Evolutionary conservation across 108 stramenopile species (phyloP).

Genomic region (Discostella stelligeroides): DNA sequence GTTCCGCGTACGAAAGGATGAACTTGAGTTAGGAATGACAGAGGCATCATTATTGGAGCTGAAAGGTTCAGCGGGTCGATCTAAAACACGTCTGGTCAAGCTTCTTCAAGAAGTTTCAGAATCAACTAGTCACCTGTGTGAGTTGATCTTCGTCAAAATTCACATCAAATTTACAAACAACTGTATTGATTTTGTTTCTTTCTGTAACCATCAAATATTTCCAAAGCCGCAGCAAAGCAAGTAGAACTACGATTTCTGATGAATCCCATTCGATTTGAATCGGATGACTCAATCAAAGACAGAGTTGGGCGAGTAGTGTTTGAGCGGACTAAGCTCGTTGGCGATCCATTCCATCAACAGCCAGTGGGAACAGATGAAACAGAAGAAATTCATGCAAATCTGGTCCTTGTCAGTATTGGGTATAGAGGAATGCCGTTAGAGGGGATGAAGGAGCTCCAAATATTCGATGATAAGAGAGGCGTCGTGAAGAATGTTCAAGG

Average conservation of each 20-base stretch:
- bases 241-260: slow-evolving; percentile 90
- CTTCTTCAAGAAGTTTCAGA: slow-evolving; percentile 62
- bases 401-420: slow-evolving; percentile 89
- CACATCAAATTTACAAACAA: too few relatives aligned
- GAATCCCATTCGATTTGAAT: slow-evolving; percentile 70
- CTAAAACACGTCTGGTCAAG: slow-evolving; percentile 73
- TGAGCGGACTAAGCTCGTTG: slow-evolving; percentile 81
- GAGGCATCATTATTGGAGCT: slow-evolving; percentile 70
- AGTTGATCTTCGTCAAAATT: too few relatives aligned
- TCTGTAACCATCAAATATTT: too few relatives aligned
- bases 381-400: slow-evolving; percentile 57
- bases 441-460: slow-evolving; percentile 57
- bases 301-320: slow-evolving; percentile 64
- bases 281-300: slow-evolving; percentile 33
- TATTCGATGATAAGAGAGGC: slow-evolving; percentile 70
- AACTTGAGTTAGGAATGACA: slow-evolving; percentile 84
- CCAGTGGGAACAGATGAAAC: slow-evolving; percentile 76
- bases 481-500: slow-evolving; percentile 73
- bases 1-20: slow-evolving; percentile 74
- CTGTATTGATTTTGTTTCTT: too few relatives aligned
- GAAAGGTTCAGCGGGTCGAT: slow-evolving; percentile 51
- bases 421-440: slow-evolving; percentile 87
- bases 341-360: slow-evolving; percentile 70
- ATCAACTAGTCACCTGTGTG: too few relatives aligned
- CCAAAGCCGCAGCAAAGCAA: slow-evolving; percentile 33